Base-by-base conservation (phyloP, 768 basidiomycete species). In the Russula sp. region DNA sequence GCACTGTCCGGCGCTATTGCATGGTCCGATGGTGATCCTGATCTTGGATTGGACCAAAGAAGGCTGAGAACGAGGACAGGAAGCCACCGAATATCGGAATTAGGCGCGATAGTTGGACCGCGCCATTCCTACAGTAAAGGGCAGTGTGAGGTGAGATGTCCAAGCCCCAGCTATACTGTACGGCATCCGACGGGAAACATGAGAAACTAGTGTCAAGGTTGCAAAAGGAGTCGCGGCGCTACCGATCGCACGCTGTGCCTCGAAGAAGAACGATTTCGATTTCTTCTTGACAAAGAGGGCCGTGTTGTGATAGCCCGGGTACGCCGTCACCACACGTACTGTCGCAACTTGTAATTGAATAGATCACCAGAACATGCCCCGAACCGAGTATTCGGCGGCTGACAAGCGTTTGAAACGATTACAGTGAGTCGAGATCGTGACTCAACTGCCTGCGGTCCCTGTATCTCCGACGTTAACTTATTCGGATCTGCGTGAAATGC, bases 361-460 rank as follows among this genome's bases (percentile, higher is more conserved):
- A n/a, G 42, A 55, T 55, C 59, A 58, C 30, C 13, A 50, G 50
- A 57, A 61, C 64, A 48, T 65, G 36, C 49, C 51, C 49, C 55
- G 49, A 10, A 59, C 64, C 59, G 32, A 42, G 59, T 53, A 13
- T 24, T 28, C 54, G 64, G 64, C 53, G 59, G 64, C 54, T 61
- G 59, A 65, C 54, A 40, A 49, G 26, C 3, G 28, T 24, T 16
- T 18, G 30, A 32, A 32, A 20, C 18, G 9, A 13, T 4, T 14
- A 8, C 38, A 18, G 18, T 38, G 62, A 63, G 38, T 57, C 62
- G 42, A 49, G 18, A 34, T 28, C 13, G 40, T 54, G 52, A 64
- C 52, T 64, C 57, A 36, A 52, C 38, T 14, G 11, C 18, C 11
- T 24, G 7, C 24, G 7, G 34, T n/a, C 42, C 30, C 3, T 9